Evolutionary conservation across 1,284 basidiomycete genomes (phyloP), one percentile per base, ranked within the genome.

Genomic region (Ustanciosporium gigantosporum): DNA sequence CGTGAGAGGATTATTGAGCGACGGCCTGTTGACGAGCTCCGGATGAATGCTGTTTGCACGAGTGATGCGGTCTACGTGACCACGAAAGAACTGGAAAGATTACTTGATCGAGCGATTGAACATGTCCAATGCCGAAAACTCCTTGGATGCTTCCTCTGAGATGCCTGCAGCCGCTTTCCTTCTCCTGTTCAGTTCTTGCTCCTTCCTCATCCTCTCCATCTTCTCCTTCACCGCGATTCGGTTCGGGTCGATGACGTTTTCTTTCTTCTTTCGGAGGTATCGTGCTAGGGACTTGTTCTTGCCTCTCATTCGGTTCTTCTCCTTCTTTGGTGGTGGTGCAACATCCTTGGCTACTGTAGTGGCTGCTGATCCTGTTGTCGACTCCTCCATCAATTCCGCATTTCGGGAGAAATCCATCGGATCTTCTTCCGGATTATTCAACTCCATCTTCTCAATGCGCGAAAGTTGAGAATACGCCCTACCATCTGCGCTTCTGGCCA

Each of bases 211-310:
- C 50, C 36, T 49, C 2, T 65, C 65, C 49, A 67, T 53, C 42
- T 50, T 58, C 35, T 39, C 53, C 40, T 67, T 67, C 21, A 67
- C 52, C 16, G 56, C 65, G 36, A 62, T 58, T 17, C 60, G 24
- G 31, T 67, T 71, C 9, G 68, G 68, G 40, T 75, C 73, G 20
- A 75, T 52, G 15, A 77, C 74, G 31, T 77, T 77, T 35, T 58
- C 65, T 24, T 65, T 37, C 61, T 75, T 70, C 55, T 75, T 75
- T 46, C 69, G 59, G 24, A 75, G 36, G 29, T 74, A 75, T 21
- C 60, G 57, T 35, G 71, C 75, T 43, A 72, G 51, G 13, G 71
- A 52, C 27, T 57, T 66, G 43, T 75, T 74, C 55, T 69, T 69
- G 5, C 74, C 74, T 2, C 74, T 29, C 49, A 68, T 68, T 32